These are phyloP conservation scores for Exophiala mesophila DNA, from an alignment of 2,329 filamentous ascomycete species.

Conservation along the genomic window DNA sequence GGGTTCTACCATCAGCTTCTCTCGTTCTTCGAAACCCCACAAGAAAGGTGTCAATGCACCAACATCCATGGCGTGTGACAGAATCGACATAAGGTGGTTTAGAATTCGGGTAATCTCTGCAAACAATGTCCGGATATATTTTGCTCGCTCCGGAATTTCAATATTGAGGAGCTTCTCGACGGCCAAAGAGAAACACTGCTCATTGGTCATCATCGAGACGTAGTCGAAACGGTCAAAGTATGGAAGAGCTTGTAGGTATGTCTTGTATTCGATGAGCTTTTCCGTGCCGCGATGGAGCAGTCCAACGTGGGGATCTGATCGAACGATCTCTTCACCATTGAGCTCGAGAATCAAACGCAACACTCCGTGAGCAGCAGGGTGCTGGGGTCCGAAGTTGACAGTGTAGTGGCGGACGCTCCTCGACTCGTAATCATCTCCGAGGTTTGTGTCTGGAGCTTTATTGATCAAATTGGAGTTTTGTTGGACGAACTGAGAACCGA, in stretches of 20 bases:
- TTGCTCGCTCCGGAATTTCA: conserved; percentile 90
- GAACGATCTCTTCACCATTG: conserved; percentile 95
- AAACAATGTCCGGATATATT: conserved; percentile 95
- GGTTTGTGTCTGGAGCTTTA: conserved; percentile 37
- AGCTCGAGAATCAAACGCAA: conserved; percentile 94
- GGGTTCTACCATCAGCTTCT: conserved; percentile 92
- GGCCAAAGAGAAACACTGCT: conserved; percentile 92
- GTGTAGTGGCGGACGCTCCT: conserved; percentile 98
- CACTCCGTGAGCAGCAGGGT: conserved; percentile 97
- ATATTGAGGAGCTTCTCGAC: conserved; percentile 98
- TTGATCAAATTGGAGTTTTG: conserved; percentile 36
- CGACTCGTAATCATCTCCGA: conserved; percentile 47
- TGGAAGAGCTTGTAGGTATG: conserved; percentile 93
- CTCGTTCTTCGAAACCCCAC: conserved; percentile 99
- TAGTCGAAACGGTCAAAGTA: conserved; percentile 99
- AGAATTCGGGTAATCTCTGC: conserved; percentile 88
- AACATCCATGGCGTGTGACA: conserved; percentile 98
- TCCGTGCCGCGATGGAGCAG: conserved; percentile 94
- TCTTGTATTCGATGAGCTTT: conserved; percentile 99
- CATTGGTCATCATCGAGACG: conserved; percentile 99
- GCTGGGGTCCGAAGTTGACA: conserved; percentile 98
- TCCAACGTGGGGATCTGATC: conserved; percentile 93
- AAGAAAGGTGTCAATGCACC: conserved; percentile 96
- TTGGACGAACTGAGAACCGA: conserved; percentile 43
- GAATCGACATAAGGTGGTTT: conserved; percentile 96